These are phyloP conservation scores for Dalbergia cochinchinensis DNA, from an alignment of 306 rosid genomes.

Conservation along the genomic window DNA sequence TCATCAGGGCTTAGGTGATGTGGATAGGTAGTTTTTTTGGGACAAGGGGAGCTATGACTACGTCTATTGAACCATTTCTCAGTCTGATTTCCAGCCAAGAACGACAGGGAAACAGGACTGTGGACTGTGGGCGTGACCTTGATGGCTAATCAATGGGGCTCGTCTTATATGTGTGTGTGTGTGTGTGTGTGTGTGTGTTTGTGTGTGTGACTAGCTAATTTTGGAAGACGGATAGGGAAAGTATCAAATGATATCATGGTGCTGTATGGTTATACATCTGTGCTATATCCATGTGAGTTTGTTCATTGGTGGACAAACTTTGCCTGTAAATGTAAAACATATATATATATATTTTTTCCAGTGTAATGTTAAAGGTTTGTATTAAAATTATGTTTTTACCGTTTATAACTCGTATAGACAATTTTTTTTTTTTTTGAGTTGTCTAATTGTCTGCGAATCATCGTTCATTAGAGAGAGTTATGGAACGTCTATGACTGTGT, in stretches of 20 bases:
- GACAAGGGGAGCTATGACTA: slow-evolving; percentile 55
- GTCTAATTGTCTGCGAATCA: too few species aligned
- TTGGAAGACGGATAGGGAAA: slow-evolving; percentile 66
- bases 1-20: slow-evolving; percentile 48
- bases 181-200: slow-evolving; percentile 55
- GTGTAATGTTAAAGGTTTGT: slow-evolving; percentile 45
- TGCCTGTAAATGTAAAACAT: slow-evolving; percentile 55
- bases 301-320: slow-evolving; percentile 48
- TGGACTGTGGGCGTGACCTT: slow-evolving; percentile 54
- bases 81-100: slow-evolving; percentile 55
- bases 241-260: slow-evolving; percentile 62
- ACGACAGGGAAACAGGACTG: slow-evolving; percentile 56
- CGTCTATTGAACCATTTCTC: slow-evolving; percentile 59
- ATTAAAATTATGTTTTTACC: slow-evolving; percentile 4
- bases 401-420: not conserved
- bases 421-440: slow-evolving; percentile 1
- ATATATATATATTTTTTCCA: slow-evolving; percentile 10
- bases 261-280: slow-evolving; percentile 63
- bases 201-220: slow-evolving; percentile 70
- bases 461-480: not conserved
- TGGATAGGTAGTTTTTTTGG: slow-evolving; percentile 51
- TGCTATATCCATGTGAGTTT: slow-evolving; percentile 56
- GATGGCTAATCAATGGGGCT: slow-evolving; percentile 60
- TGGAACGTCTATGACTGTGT: not conserved
- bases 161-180: slow-evolving; percentile 47